Conservation (phyloP, 257 asterid species). For the Striga asiatica region DNA sequence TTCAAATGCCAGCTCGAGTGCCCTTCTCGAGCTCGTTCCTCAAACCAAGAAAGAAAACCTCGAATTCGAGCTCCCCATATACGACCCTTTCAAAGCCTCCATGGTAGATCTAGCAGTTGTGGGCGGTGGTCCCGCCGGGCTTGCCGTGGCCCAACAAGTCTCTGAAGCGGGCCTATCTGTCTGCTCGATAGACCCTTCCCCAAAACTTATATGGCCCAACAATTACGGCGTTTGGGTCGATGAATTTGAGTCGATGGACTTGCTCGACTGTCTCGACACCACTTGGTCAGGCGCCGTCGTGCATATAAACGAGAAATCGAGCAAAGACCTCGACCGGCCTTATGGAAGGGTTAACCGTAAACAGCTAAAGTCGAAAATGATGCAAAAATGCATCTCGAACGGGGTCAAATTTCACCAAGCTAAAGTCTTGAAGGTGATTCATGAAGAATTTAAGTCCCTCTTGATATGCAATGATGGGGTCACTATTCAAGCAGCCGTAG, state of each 20-base stretch:
- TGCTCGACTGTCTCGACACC: slow-evolving; percentile 87
- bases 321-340: slow-evolving; percentile 71
- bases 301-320: slow-evolving; percentile 43
- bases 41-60: slow-evolving; percentile 86
- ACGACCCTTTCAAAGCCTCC: slow-evolving; percentile 54
- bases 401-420: slow-evolving; percentile 97
- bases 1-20: slow-evolving; percentile 46
- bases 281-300: slow-evolving; percentile 93
- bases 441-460: slow-evolving; percentile 74
- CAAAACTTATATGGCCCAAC: slow-evolving; percentile 88
- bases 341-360: slow-evolving; percentile 88
- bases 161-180: slow-evolving; percentile 93
- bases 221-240: slow-evolving; percentile 99
- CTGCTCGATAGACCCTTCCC: slow-evolving; percentile 89
- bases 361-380: slow-evolving; percentile 85
- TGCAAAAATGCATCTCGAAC: slow-evolving; percentile 80
- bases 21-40: slow-evolving; percentile 87
- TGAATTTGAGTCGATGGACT: slow-evolving; percentile 97
- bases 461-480: slow-evolving; percentile 85
- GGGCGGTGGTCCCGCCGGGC: slow-evolving; percentile 98
- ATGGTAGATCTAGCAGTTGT: slow-evolving; percentile 88
- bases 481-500: slow-evolving; percentile 72
- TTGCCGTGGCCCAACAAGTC: slow-evolving; percentile 96
- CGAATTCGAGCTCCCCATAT: slow-evolving; percentile 86
- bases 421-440: slow-evolving; percentile 78